Base-by-base conservation (phyloP, 1,284 basidiomycete genomes). In the Coniferiporia sulphurascens region DNA sequence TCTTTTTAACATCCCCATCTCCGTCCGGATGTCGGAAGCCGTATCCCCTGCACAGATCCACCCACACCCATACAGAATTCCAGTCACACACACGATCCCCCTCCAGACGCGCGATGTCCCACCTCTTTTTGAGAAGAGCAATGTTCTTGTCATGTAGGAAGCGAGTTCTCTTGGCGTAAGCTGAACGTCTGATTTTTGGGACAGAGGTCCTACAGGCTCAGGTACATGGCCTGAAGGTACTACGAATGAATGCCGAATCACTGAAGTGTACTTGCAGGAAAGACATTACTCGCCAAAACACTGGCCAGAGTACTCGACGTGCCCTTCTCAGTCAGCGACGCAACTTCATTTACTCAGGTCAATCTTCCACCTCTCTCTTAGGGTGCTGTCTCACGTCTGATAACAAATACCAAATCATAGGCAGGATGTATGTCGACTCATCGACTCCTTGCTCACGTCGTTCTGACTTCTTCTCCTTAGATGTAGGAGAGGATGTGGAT, bases 401-500 rank as follows among this genome's bases (percentile, higher is more conserved):
- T 48, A 56, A 57, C 15, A 34, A 19, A 52, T 12, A 49, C 58
- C 15, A 41, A 6, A 52, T 35, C 1, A 46, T 60, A 91, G 88
- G 89, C 89, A 19, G 90, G 89, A 72, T 92, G 89, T 91, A 64
- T 71, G 89, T 81, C 19, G 46, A 44, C 56, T 55, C 48, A 1
- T 21, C 52, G 19, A 36, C 46, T 49, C 49, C 43, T 46, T 19
- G 17, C 13, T 48, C 7, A 13, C 48, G 15, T 45, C 21, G 17
- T 53, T 32, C 38, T 62, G 19, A 57, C 21, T 21, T 35, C 56
- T 49, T 48, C 68, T 52, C 48, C 56, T 22, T 67, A 95, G 92
- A 96, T 73, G 91, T 97, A 44, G 94, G 94, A 64, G 95, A 96
- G 67, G 95, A 97, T 69, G 95, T 95, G 1, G 95, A 97, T 64